Evolutionary conservation across 208 protist species (phyloP).

Genomic region (Leishmania amazonensis): DNA sequence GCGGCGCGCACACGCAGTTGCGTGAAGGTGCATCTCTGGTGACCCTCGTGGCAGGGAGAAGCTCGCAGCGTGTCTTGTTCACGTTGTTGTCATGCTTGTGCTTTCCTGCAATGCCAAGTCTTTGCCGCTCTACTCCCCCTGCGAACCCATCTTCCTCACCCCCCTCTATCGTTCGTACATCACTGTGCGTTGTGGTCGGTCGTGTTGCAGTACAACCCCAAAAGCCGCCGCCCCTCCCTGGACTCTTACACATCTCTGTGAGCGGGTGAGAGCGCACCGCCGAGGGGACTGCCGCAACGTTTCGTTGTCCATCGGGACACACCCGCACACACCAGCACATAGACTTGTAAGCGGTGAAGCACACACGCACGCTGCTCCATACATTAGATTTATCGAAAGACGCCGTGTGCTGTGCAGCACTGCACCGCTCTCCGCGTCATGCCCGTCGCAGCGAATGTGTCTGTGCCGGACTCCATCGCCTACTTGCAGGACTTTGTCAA

Average conservation of each 20-base stretch:
- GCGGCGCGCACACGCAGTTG: not conserved
- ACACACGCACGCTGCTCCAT: not conserved
- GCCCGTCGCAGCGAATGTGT: constrained; percentile 10
- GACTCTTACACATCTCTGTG: not conserved
- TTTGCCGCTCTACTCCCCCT: not conserved
- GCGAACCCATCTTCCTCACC: not conserved
- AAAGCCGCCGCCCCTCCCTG: not conserved
- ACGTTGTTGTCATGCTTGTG: not conserved
- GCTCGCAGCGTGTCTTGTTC: not conserved
- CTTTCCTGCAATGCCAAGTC: not conserved
- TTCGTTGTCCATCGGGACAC: not conserved
- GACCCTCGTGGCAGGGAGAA: not conserved
- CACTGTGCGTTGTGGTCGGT: not conserved
- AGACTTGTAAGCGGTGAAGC: not conserved
- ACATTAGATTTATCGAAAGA: not conserved
- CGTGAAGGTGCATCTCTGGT: not conserved
- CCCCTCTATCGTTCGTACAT: not conserved
- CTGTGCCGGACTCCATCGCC: constrained; percentile 36
- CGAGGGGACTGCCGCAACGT: not conserved
- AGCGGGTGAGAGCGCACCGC: not conserved
- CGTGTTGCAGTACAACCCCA: not conserved
- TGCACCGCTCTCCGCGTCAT: not conserved
- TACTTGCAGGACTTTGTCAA: constrained; percentile 33
- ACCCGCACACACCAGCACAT: not conserved
- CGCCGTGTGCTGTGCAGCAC: not conserved